A percentile compares a stretch with the other conserved stretches of the same genome.
phyloP scores from a whole-genome alignment of 441 rosid genomes.

The Aleurites moluccanus region DNA sequence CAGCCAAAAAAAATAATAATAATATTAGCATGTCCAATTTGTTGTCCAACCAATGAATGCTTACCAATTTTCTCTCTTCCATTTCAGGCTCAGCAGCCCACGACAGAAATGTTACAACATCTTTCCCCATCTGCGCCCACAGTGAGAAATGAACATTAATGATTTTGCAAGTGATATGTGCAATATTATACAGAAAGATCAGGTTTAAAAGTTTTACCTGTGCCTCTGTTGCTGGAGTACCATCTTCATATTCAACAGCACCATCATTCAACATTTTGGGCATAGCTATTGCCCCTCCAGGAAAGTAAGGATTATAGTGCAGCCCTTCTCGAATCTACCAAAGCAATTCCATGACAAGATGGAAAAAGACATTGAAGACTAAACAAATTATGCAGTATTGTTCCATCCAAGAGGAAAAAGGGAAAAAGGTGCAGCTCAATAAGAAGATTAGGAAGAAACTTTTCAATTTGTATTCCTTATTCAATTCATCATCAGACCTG shows the following conservation, averaged over 20 bases:
- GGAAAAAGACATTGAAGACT: not conserved
- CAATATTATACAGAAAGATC: not conserved
- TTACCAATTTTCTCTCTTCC: constrained; percentile 96
- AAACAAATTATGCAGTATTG: not conserved
- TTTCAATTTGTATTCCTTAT: not conserved
- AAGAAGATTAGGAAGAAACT: not conserved
- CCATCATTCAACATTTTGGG: constrained; percentile 96
- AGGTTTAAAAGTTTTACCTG: constrained; percentile 45
- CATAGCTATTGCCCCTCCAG: constrained; percentile 99
- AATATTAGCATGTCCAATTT: not conserved
- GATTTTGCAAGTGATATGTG: not conserved
- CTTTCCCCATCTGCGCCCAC: constrained; percentile 86
- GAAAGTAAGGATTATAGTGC: constrained; percentile 95
- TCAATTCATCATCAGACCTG: not conserved
- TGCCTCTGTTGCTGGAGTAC: constrained; percentile 90
- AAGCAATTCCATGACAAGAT: not conserved
- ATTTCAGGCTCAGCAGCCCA: constrained; percentile 99
- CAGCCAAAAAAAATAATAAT: not conserved
- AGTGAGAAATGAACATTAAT: not conserved
- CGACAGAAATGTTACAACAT: constrained; percentile 75
- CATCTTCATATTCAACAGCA: constrained; percentile 95
- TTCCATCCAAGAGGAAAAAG: not conserved
- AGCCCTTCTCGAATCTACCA: constrained; percentile 84
- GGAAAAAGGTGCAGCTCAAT: not conserved
- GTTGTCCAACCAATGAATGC: not conserved